These are phyloP conservation scores for Calophaca sinica DNA, from an alignment of 306 rosid genomes.

Conservation along the genomic window DNA sequence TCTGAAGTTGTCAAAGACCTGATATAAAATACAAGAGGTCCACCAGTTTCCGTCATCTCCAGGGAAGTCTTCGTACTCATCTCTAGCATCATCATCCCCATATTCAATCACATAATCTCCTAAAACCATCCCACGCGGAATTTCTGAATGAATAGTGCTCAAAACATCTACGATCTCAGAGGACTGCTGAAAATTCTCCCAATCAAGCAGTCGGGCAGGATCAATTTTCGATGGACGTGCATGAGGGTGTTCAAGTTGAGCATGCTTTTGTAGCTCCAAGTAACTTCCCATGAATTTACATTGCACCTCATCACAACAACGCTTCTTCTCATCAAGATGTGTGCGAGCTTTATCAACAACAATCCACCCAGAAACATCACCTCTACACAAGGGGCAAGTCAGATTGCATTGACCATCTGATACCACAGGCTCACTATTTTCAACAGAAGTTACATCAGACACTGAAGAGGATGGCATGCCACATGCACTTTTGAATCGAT, in stretches of 20 bases:
- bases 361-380: constrained; percentile 89
- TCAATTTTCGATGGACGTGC: constrained; percentile 90
- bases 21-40: constrained; percentile 95
- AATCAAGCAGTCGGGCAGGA: constrained; percentile 93
- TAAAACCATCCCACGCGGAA: constrained; percentile 86
- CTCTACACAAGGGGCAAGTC: constrained; percentile 93
- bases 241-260: constrained; percentile 84
- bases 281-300: constrained; percentile 81
- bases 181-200: constrained; percentile 99
- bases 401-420: constrained; percentile 62
- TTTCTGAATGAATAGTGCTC: constrained; percentile 95
- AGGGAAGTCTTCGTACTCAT: constrained; percentile 88
- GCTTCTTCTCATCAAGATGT: constrained; percentile 82
- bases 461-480: constrained; percentile 61
- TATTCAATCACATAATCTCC: constrained; percentile 98
- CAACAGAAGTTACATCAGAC: constrained; percentile 52
- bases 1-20: constrained; percentile 85
- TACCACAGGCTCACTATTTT: constrained; percentile 50
- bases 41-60: constrained; percentile 94
- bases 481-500: constrained; percentile 79
- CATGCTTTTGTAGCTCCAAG: constrained; percentile 80
- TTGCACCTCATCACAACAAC: constrained; percentile 77
- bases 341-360: constrained; percentile 71
- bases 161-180: constrained; percentile 94
- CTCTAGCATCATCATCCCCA: constrained; percentile 82